Percentiles rank a stretch among this genome's conserved stretches.
phyloP scores from a whole-genome alignment of 140 eudicot genomes.

The Stevia rebaudiana region DNA sequence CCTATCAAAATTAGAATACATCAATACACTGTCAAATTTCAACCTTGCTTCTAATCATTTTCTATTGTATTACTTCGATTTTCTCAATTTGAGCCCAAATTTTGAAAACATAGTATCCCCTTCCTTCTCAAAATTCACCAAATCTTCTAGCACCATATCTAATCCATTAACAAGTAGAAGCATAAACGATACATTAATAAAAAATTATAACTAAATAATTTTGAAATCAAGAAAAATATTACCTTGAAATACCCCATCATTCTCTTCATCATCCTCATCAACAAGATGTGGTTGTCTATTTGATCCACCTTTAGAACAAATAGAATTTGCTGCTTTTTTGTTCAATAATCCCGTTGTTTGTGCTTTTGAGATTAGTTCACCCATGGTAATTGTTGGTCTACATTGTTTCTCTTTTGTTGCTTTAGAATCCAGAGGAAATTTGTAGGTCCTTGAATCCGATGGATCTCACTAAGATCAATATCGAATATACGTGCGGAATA shows the following conservation, averaged over 20 bases:
- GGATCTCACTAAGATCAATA: too few species aligned
- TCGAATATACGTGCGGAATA: too few species aligned
- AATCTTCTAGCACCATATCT: background rate
- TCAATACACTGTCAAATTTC: too few species aligned
- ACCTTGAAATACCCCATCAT: background rate
- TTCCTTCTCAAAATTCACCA: background rate
- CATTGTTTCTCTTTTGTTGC: background rate
- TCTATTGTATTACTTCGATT: too few species aligned
- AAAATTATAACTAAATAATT: background rate
- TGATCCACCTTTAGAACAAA: background rate
- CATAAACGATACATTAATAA: background rate
- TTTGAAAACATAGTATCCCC: too few species aligned
- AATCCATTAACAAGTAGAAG: background rate
- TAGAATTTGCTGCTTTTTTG: too few species aligned
- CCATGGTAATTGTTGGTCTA: background rate
- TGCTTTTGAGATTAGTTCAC: background rate
- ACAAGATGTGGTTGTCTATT: background rate
- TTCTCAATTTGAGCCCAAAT: too few species aligned
- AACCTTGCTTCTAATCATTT: too few species aligned
- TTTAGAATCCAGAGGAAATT: background rate
- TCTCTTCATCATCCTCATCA: background rate
- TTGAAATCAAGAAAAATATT: background rate
- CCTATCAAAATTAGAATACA: too few species aligned
- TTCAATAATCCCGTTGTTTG: background rate
- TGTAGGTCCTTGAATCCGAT: too few species aligned